Base-by-base conservation (phyloP, 2,329 filamentous ascomycete species). In the Fusarium protoensiforme region DNA sequence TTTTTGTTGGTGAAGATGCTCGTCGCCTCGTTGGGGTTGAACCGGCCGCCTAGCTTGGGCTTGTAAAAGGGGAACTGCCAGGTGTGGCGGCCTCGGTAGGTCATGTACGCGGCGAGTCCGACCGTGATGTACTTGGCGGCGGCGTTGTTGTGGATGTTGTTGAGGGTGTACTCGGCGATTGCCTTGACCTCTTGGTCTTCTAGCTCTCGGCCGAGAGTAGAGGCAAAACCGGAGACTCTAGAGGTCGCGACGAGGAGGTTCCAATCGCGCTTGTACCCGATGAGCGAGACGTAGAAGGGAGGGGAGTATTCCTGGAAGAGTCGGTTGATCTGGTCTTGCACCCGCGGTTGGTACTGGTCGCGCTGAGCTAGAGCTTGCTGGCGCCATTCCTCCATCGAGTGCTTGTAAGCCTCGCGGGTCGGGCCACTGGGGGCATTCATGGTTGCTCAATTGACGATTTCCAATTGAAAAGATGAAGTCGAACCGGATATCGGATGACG, bases 181-280 rank as follows among this genome's bases (percentile, higher is more conserved):
- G 80, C 81, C 41, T 79, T 78, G 13, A 81, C 79, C 71, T 85
- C 83, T n/a, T 74, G 67, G 59, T 84, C 81, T 39, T 77, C 80
- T 16, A 84, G 75, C 9, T 77, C 75, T 13, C 81, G 78, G 39
- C 78, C 74, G 29, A 78, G 77, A 10, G 75, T 78, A 18, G 78
- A 73, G 18, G 79, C 78, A 22, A 83, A 71, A 2, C 77, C 77
- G 5, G 78, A 70, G 18, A 80, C 75, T 4, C 77, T 75, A 2
- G 72, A 72, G 35, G 79, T 79, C 7, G 80, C 77, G 22, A 80
- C 67, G 0, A 74, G 69, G n/a, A 81, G 75, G 41, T 78, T 81
- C 64, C 73, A 68, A 13, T 75, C 67, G 33, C 75, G 77, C 18
- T 72, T 72, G 60, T 74, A 78, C 14, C 81, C 80, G 38, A 79